These are phyloP conservation scores for Fragilaria radians DNA, from an alignment of 108 stramenopile species.

Conservation along the genomic window DNA sequence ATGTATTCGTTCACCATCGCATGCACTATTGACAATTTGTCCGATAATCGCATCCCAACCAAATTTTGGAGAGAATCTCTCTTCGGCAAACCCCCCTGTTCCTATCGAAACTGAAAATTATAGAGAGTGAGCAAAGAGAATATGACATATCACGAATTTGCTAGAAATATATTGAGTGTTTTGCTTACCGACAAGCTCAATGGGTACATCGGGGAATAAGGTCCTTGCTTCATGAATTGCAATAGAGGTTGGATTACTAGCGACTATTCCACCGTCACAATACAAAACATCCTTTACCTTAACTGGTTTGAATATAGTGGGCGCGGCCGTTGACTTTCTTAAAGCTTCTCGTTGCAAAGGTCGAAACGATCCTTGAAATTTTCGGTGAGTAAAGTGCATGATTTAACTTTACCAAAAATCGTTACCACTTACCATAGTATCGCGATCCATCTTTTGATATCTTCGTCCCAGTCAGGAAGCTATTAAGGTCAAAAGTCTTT, in stretches of 20 bases:
- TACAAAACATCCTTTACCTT: slow-evolving; percentile 81
- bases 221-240: slow-evolving; percentile 84
- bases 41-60: slow-evolving; percentile 88
- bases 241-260: slow-evolving; percentile 80
- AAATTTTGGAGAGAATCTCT: slow-evolving; percentile 65
- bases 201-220: slow-evolving; percentile 73
- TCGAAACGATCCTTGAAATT: slow-evolving; percentile 63
- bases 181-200: slow-evolving; percentile 50
- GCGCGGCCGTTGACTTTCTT: slow-evolving; percentile 81
- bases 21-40: slow-evolving; percentile 79
- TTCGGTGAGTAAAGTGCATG: too few relatives aligned
- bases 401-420: too few relatives aligned
- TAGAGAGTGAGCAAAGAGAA: neutral
- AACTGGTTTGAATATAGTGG: slow-evolving; percentile 85
- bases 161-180: neutral
- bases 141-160: neutral
- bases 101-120: neutral
- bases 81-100: slow-evolving; percentile 43
- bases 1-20: slow-evolving; percentile 71
- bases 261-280: slow-evolving; percentile 81
- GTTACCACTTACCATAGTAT: slow-evolving; percentile 45
- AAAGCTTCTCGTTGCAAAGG: slow-evolving; percentile 72
- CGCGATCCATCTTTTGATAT: slow-evolving; percentile 42
- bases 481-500: neutral
- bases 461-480: neutral